Evolutionary conservation across 2,329 filamentous ascomycete species (phyloP).

Genomic region (Apiospora marii): DNA sequence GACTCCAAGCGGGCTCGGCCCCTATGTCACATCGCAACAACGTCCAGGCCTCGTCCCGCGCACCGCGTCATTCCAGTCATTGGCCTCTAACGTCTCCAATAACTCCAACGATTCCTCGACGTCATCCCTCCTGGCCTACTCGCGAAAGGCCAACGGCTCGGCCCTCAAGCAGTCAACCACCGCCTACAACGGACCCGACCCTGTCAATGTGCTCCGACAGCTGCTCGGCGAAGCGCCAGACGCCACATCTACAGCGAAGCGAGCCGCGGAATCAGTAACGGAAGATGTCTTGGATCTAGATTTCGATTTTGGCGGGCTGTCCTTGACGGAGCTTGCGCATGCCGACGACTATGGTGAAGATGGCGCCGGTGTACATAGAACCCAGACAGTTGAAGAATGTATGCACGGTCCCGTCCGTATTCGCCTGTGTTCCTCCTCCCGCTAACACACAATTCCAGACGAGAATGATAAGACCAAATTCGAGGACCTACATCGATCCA

Average conservation of each 20-base stretch:
- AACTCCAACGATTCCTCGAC: slow-evolving; percentile 76
- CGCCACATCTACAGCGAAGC: slow-evolving; percentile 26
- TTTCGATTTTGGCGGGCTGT: slow-evolving; percentile 81
- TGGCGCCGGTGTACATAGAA: slow-evolving; percentile 50
- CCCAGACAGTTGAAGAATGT: slow-evolving; percentile 78
- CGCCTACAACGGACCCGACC: slow-evolving; percentile 67
- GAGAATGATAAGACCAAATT: slow-evolving; percentile 85
- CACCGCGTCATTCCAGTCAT: slow-evolving; percentile 76
- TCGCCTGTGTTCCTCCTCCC: background rate
- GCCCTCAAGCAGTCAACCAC: slow-evolving; percentile 67
- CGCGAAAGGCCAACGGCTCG: slow-evolving; percentile 72
- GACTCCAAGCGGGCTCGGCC: slow-evolving; percentile 72
- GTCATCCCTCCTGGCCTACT: slow-evolving; percentile 73
- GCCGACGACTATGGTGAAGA: slow-evolving; percentile 39
- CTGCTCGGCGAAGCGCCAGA: slow-evolving; percentile 46
- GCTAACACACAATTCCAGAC: slow-evolving; percentile 54
- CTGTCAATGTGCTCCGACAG: slow-evolving; percentile 71
- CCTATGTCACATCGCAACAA: slow-evolving; percentile 69
- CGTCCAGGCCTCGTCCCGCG: slow-evolving; percentile 74
- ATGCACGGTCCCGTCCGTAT: slow-evolving; percentile 47
- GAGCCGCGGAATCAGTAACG: slow-evolving; percentile 42
- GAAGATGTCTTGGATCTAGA: slow-evolving; percentile 67
- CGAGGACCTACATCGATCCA: slow-evolving; percentile 89
- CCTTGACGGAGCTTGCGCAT: slow-evolving; percentile 74
- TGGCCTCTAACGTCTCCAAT: slow-evolving; percentile 71